A percentile compares a stretch with the other conserved stretches of the same genome.
phyloP scores from a whole-genome alignment of 768 basidiomycete species.

The Coprinopsis strossmayeri region DNA sequence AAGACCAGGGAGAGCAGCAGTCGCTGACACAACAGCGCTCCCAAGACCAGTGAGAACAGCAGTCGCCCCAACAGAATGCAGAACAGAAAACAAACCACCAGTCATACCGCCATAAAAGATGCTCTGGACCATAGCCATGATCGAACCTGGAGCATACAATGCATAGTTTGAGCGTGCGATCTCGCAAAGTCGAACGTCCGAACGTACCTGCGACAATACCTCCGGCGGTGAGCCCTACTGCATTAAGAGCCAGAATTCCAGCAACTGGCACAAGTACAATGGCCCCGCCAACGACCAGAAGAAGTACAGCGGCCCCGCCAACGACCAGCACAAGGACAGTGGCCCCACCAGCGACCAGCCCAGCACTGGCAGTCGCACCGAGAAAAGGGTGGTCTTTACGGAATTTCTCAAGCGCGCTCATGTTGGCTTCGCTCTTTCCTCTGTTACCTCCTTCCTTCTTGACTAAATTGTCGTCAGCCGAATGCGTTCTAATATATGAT shows the following conservation, averaged over 20 bases:
- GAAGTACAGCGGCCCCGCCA: no score
- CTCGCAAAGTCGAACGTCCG: background rate
- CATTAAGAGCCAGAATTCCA: constrained; percentile 20
- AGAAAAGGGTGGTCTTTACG: constrained; percentile 19
- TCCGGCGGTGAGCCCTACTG: constrained; percentile 10
- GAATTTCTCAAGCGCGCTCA: background rate
- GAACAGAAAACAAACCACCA: constrained; percentile 3
- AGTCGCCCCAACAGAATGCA: constrained; percentile 5
- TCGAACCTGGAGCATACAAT: background rate
- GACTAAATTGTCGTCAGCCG: background rate
- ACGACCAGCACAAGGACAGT: no score
- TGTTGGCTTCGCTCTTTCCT: background rate
- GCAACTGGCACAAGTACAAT: constrained; percentile 20
- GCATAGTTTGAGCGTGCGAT: background rate
- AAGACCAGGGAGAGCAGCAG: no score
- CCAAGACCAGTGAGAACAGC: background rate
- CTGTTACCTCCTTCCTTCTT: background rate
- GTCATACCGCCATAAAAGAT: constrained; percentile 7
- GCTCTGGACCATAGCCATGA: background rate
- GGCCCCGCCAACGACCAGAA: no score
- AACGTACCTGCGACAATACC: constrained; percentile 12
- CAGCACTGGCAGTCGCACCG: constrained; percentile 19
- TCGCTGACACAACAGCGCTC: background rate
- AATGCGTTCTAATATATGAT: background rate
- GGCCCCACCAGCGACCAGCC: constrained; percentile 21